phyloP scores from a whole-genome alignment of 768 basidiomycete species.

The Termitomyces titanicus region DNA sequence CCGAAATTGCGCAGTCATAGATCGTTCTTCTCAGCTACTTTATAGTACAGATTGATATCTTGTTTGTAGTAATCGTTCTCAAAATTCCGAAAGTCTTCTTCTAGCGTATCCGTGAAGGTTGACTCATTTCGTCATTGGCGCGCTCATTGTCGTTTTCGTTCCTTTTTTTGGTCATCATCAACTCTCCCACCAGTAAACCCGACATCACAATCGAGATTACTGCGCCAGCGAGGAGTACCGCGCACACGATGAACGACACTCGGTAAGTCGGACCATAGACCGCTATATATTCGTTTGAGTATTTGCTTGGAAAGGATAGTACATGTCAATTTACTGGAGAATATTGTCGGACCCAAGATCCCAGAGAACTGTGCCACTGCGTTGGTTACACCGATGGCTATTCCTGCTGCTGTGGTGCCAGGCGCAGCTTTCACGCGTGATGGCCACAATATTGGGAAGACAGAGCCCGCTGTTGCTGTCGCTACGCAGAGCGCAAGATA shows the following conservation, averaged over 20 bases:
- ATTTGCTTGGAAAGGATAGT: background rate
- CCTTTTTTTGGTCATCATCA: background rate
- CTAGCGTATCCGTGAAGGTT: background rate
- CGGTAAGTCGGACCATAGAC: constrained; percentile 15
- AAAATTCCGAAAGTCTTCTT: background rate
- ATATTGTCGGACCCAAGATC: constrained; percentile 13
- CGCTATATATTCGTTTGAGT: background rate
- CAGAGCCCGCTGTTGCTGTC: constrained; percentile 10
- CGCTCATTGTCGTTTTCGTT: background rate
- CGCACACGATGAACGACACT: constrained; percentile 9
- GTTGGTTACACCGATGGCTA: constrained; percentile 10
- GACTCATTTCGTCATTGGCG: background rate
- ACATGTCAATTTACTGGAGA: constrained; percentile 4
- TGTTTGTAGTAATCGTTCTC: background rate
- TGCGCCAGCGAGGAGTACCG: constrained; percentile 6
- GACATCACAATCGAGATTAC: constrained; percentile 3
- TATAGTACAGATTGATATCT: background rate
- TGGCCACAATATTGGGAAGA: constrained; percentile 12
- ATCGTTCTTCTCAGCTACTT: background rate
- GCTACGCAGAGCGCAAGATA: constrained; percentile 12
- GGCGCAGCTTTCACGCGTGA: constrained; percentile 11
- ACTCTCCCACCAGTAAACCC: constrained; percentile 8
- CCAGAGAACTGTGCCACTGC: constrained; percentile 10
- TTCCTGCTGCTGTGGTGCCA: constrained; percentile 11
- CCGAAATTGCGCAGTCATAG: background rate